phyloP scores from a whole-genome alignment of 2,329 filamentous ascomycete species.

The Penicillium hesseltinei region DNA sequence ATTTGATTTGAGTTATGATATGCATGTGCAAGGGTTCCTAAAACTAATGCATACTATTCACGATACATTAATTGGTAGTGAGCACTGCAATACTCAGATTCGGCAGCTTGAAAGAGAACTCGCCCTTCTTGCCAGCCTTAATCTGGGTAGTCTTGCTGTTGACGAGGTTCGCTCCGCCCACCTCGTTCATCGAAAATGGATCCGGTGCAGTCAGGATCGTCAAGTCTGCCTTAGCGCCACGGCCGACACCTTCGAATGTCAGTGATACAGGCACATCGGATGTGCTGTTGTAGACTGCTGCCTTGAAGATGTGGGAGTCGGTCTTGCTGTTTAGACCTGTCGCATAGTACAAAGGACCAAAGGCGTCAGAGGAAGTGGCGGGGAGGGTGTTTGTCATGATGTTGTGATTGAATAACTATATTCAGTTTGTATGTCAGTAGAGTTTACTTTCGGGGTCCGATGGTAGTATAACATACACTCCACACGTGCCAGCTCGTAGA shows the following conservation, averaged over 20 bases:
- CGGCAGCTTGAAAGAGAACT: constrained; percentile 28
- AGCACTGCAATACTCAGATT: constrained; percentile 31
- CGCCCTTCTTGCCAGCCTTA: constrained; percentile 25
- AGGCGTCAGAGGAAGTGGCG: constrained; percentile 36
- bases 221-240: constrained; percentile 36
- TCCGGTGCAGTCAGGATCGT: constrained; percentile 44
- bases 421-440: constrained; percentile 30
- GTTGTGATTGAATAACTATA: constrained; percentile 42
- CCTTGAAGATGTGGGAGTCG: constrained; percentile 45
- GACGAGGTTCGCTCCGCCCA: constrained; percentile 25
- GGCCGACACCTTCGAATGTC: constrained; percentile 36
- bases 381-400: constrained; percentile 49
- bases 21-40: neutral
- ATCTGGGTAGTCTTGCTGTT: constrained; percentile 19
- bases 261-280: constrained; percentile 35
- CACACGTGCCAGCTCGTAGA: constrained; percentile 33
- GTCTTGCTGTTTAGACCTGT: constrained; percentile 42
- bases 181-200: constrained; percentile 33
- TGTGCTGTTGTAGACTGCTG: constrained; percentile 51
- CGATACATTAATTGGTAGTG: constrained; percentile 16
- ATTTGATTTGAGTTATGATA: neutral
- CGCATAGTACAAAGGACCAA: constrained; percentile 48
- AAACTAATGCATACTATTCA: neutral
- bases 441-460: neutral
- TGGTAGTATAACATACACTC: constrained; percentile 26